Evolutionary conservation across 345 rosid species (phyloP), one percentile per base, ranked within the genome.

Genomic region (Geranium rotundifolium): DNA sequence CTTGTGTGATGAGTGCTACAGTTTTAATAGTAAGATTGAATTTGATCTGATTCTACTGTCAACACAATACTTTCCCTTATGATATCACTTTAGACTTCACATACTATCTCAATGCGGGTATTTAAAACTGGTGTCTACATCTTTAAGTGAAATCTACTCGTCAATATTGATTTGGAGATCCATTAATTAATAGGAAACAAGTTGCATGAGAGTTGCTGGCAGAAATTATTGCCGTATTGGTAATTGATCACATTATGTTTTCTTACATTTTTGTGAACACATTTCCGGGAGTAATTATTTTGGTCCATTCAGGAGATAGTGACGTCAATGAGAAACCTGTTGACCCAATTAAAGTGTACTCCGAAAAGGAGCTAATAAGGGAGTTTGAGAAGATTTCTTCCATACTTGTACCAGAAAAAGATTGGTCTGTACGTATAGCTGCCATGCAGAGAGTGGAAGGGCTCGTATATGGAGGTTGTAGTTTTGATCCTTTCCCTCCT

Each of bases 361-460:
- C 97, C 49, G 99, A 95, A 71, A 95, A 88, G 80, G 99, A 95
- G 78, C 84, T 95, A 67, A 77, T 81, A 41, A 79, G 95, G 84
- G 96, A 95, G 68, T 75, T 95, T 79, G 99, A 95, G 77, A 95
- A 95, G 82, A 70, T 95, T 76, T 81, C 88, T 58, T 69, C 82
- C 19, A 88, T 80, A 16, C 96, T 95, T 56, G 91, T 86, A 71
- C 99, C 99, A 5, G 99, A 95, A 70, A 95, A 95, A 75, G 99
- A 95, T 73, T 95, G 99, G 99, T 86, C 99, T 56, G 55, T 86
- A 61, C 99, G 99, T 69, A 95, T 90, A 72, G 85, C 89, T 71
- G 95, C 99, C 74, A 85, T 95, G 92, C 97, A 85, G 80, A 86
- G 96, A 85, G 83, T 88, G 60, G 99, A 95, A 79, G 99, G 88